Base-by-base conservation (phyloP, 2,329 filamentous ascomycete genomes). In the Stachybotrys chartarum region DNA sequence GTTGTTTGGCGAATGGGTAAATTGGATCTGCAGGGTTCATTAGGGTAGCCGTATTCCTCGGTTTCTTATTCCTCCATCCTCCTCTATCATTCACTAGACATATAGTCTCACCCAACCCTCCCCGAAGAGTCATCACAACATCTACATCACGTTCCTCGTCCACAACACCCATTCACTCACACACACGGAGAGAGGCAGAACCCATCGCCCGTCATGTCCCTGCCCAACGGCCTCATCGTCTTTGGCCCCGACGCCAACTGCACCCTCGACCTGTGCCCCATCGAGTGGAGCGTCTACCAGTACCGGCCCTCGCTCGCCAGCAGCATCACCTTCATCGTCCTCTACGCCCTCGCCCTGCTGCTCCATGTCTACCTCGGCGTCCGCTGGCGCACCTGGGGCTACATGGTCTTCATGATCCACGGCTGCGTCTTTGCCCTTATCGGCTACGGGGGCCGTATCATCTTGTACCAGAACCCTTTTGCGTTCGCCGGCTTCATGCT, bases 391-490 rank as follows among this genome's bases (percentile, higher is more conserved):
- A 67, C 65, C 14, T 75, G 72, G 70, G 71, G 68, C 51, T 80
- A 77, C 60, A 72, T 74, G 68, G 49, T 58, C 6, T 74, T 71
- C 55, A 80, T 86, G 73, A 61, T 80, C 3, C 61, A 74, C 6
- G 85, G 85, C 31, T 81, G 78, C 60, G 56, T 78, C 10, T 70
- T 77, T 51, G 84, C 85, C 63, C 76, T 86, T n/a, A 63, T 84
- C 35, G 85, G 85, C 31, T 88, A 88, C 57, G 69, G 70, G 1
- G 85, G 82, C 1, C 75, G 85, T 3, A 69, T 86, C 31, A 64
- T 82, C 54, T 70, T 84, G 48, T 72, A 80, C 58, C 57, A 76
- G 35, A 80, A 86, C 56, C 81, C 83, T 0, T 87, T 83, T 62
- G 70, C 64, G 47, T 78, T 85, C 61, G 63, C 63, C 8, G 81